phyloP scores from a whole-genome alignment of 2,329 filamentous ascomycete genomes.

The Ilyonectria robusta region DNA sequence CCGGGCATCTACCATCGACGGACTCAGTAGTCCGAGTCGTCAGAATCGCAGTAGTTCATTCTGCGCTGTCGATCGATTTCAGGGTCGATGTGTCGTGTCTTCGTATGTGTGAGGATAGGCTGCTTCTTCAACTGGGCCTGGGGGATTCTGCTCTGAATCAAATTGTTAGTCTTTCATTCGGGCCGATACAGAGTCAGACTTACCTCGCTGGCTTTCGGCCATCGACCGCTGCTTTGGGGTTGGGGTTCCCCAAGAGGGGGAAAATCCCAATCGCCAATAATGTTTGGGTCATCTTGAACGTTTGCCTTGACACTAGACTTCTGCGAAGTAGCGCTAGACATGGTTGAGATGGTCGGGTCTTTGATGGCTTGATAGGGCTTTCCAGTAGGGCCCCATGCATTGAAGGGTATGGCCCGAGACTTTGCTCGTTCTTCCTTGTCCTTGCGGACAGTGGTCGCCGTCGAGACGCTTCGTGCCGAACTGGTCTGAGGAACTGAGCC shows the following conservation, averaged over 20 bases:
- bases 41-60: slow-evolving; percentile 41
- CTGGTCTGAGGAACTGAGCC: background rate
- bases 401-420: slow-evolving; percentile 38
- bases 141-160: slow-evolving; percentile 33
- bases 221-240: slow-evolving; percentile 35
- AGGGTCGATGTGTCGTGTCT: slow-evolving; percentile 29
- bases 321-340: slow-evolving; percentile 34
- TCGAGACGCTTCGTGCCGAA: slow-evolving; percentile 44
- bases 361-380: slow-evolving; percentile 41
- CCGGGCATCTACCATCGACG: background rate
- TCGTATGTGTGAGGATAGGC: slow-evolving; percentile 22
- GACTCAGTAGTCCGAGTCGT: slow-evolving; percentile 40
- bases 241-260: background rate
- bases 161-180: slow-evolving; percentile 1
- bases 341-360: slow-evolving; percentile 34
- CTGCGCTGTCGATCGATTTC: slow-evolving; percentile 36
- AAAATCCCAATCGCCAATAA: slow-evolving; percentile 32
- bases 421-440: slow-evolving; percentile 18
- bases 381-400: slow-evolving; percentile 52
- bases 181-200: background rate
- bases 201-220: slow-evolving; percentile 45
- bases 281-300: slow-evolving; percentile 24
- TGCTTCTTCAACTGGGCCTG: slow-evolving; percentile 38
- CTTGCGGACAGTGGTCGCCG: slow-evolving; percentile 49
- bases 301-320: slow-evolving; percentile 22